Evolutionary conservation across 2,329 filamentous ascomycete genomes (phyloP).

Genomic region (Tolypocladium tundrense): DNA sequence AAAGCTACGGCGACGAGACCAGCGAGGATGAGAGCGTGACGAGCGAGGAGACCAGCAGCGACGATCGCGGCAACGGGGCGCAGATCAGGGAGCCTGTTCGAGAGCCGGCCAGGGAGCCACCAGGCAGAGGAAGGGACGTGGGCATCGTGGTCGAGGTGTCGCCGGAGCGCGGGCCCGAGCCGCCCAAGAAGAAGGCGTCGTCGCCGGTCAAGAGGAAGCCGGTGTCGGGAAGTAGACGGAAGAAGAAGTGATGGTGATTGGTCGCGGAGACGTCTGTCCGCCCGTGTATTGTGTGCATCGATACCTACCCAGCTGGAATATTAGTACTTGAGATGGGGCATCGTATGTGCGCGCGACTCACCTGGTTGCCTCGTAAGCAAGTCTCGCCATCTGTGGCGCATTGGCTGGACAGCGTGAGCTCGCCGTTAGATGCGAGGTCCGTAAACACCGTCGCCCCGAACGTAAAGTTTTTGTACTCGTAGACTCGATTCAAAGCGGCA

Average conservation of each 20-base stretch:
- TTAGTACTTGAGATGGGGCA: neutral
- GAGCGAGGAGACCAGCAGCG: conserved; percentile 25
- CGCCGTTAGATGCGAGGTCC: neutral
- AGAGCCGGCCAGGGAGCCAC: conserved; percentile 13
- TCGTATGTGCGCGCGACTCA: neutral
- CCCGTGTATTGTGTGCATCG: neutral
- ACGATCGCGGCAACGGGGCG: conserved; percentile 25
- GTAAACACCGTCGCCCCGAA: neutral
- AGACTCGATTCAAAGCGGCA: neutral
- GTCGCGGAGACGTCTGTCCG: conserved; percentile 1
- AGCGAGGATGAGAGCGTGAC: conserved; percentile 24
- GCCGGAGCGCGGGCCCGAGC: conserved; percentile 17
- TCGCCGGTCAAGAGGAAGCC: conserved; percentile 31
- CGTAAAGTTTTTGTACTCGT: too few species aligned
- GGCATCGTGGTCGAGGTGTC: conserved; percentile 29
- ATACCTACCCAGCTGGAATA: neutral
- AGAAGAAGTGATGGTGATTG: conserved; percentile 19
- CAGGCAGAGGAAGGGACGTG: conserved; percentile 18
- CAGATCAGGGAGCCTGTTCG: conserved; percentile 11
- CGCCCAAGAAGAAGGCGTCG: conserved; percentile 27
- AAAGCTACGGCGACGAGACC: conserved; percentile 20
- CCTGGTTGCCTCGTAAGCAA: neutral
- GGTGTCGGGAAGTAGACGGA: conserved; percentile 19
- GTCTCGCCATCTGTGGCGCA: neutral
- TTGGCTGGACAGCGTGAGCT: neutral